phyloP scores from a whole-genome alignment of 345 rosid species.

The Populus euphratica region DNA sequence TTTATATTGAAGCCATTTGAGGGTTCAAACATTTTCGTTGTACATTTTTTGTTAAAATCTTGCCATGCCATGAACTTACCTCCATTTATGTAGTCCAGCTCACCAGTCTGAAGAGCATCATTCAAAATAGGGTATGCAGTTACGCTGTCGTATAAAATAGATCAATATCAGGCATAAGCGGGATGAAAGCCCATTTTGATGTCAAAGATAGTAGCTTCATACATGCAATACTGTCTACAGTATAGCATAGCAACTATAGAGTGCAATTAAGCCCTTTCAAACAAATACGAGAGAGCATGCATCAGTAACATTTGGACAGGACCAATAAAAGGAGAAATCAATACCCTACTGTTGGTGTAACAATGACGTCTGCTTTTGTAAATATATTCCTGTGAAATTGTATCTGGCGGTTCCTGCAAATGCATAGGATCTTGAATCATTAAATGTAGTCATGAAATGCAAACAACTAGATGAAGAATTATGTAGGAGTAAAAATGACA shows the following conservation, averaged over 20 bases:
- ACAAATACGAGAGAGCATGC: neutral
- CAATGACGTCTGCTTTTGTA: slow-evolving; percentile 57
- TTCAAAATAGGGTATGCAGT: slow-evolving; percentile 55
- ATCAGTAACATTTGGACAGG: no score
- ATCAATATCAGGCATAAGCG: neutral
- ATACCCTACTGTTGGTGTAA: slow-evolving; percentile 71
- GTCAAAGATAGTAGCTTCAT: neutral
- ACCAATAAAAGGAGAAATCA: neutral
- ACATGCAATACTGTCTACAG: neutral
- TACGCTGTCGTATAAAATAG: slow-evolving; percentile 35
- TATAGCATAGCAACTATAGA: neutral
- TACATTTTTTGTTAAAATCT: neutral
- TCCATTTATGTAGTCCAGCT: slow-evolving; percentile 71
- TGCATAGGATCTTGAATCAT: neutral
- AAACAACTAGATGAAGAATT: neutral
- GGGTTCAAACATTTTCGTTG: neutral
- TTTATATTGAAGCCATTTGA: neutral
- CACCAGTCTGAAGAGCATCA: slow-evolving; percentile 55
- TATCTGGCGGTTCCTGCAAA: slow-evolving; percentile 61
- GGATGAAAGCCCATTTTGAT: neutral
- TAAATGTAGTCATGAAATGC: neutral
- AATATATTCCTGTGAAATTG: slow-evolving; percentile 47
- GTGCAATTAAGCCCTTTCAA: neutral
- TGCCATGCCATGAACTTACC: slow-evolving; percentile 30
- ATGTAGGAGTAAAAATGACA: neutral